Percentiles rank a stretch among this genome's conserved stretches.
Evolutionary conservation across 164 flowering plant genomes (phyloP).

Genomic region (Vitis labrusca): DNA sequence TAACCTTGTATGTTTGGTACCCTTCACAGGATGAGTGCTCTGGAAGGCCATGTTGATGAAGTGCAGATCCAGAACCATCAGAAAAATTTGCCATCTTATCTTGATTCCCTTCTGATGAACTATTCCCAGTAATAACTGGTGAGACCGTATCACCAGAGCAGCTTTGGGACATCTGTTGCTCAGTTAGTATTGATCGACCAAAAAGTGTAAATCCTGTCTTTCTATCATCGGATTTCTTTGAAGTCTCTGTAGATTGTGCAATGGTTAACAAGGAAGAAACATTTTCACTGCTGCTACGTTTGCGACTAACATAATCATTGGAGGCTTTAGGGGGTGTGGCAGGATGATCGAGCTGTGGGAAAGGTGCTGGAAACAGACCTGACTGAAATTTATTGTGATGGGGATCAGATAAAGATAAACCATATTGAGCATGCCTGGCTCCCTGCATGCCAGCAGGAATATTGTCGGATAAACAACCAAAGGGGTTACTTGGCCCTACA

Average conservation of each 20-base stretch:
- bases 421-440: slow-evolving; percentile 57
- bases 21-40: slow-evolving; percentile 35
- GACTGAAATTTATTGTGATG: slow-evolving; percentile 46
- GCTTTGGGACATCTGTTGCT: slow-evolving; percentile 55
- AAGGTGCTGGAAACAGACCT: slow-evolving; percentile 37
- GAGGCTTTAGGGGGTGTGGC: slow-evolving; percentile 25
- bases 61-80: slow-evolving; percentile 41
- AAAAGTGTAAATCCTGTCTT: slow-evolving; percentile 55
- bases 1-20: slow-evolving; percentile 36
- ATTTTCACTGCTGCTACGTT: slow-evolving; percentile 27
- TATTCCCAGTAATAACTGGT: slow-evolving; percentile 34
- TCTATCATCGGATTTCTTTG: slow-evolving; percentile 30
- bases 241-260: slow-evolving; percentile 27
- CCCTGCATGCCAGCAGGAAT: slow-evolving; percentile 72
- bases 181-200: slow-evolving; percentile 66
- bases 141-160: slow-evolving; percentile 40
- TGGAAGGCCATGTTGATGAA: slow-evolving; percentile 31
- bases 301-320: slow-evolving; percentile 16
- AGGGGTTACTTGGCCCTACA: slow-evolving; percentile 51
- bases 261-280: slow-evolving; percentile 53
- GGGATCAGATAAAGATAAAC: slow-evolving; percentile 52
- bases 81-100: slow-evolving; percentile 39
- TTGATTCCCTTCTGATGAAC: slow-evolving; percentile 48
- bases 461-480: slow-evolving; percentile 42
- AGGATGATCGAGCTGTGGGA: slow-evolving; percentile 34